Base-by-base conservation (phyloP, 805 yeast genomes). In the Sugiyamaella chiloensis region DNA sequence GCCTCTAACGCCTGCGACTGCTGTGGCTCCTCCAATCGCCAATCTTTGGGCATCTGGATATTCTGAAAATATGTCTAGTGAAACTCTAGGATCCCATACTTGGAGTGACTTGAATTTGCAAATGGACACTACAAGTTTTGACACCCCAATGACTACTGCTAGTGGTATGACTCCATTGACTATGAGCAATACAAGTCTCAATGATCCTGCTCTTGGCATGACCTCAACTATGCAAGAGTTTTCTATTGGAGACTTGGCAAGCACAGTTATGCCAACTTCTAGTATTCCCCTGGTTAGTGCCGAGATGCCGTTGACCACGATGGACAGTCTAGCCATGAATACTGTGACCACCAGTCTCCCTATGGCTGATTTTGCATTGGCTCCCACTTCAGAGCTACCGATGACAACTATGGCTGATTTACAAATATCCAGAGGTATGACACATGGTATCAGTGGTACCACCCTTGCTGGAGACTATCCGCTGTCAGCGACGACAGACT, bases 51-150 rank as follows among this genome's bases (percentile, higher is more conserved):
- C 37, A 4, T 12, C 37, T 34, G 34, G 34, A 17, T 29, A 29
- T 6, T 29, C 34, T 5, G 34, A 29, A 17, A n/a, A n/a, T n/a
- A n/a, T n/a, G n/a, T 29, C 34, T 14, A 17, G 12, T 17, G 37
- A 34, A 12, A 19, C 37, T 16, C 16, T 34, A 12, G 20, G 20
- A 14, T 9, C 37, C 20, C 20, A 12, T 8, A 34, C 6, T 21
- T 34, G 37, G 37, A 19, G 21, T 7, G 37, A 37, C 26, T 21
- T 44, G 16, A 44, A 31, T 16, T 20, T 46, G 8, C 39, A 35
- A 2, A 19, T 41, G 20, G 50, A 41, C 21, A 40, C 17, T 27
- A 39, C 41, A 12, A 42, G 46, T 7, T 14, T 41, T 11, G 34
- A 44, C 24, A 31, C 40, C 17, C n/a, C n/a, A n/a, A 37, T 40